phyloP scores from a whole-genome alignment of 2,329 filamentous ascomycete species.

The Clonostachys rhizophaga region DNA sequence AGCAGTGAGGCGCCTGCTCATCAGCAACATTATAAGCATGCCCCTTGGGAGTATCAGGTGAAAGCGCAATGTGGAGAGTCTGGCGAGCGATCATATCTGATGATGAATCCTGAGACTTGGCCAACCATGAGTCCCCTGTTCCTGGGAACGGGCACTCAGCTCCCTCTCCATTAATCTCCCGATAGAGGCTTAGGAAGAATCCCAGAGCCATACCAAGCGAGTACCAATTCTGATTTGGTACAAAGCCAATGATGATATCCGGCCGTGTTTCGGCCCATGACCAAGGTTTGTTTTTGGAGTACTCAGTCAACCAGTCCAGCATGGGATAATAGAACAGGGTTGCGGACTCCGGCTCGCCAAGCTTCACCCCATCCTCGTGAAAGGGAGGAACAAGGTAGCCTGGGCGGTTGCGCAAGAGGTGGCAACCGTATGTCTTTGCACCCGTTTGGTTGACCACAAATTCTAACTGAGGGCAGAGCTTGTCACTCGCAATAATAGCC shows the following conservation, averaged over 20 bases:
- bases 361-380: conserved; percentile 1
- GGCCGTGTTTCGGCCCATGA: conserved; percentile 31
- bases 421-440: conserved; percentile 31
- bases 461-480: conserved; percentile 23
- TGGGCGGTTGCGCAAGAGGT: conserved; percentile 29
- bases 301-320: conserved; percentile 27
- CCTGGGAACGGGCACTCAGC: conserved; percentile 30
- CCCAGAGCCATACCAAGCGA: conserved; percentile 27
- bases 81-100: conserved; percentile 27
- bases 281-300: conserved; percentile 27
- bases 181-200: conserved; percentile 27
- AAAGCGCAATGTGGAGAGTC: conserved; percentile 10
- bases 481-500: conserved; percentile 24
- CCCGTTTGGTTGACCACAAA: conserved; percentile 28
- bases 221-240: conserved; percentile 31
- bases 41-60: conserved; percentile 8
- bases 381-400: conserved; percentile 24
- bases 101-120: conserved; percentile 29
- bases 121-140: conserved; percentile 24
- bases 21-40: conserved; percentile 15
- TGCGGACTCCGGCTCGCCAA: neutral
- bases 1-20: conserved; percentile 7
- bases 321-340: conserved; percentile 11
- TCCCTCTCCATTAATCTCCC: conserved; percentile 26
- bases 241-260: conserved; percentile 33